Conservation (phyloP, 2,329 filamentous ascomycete genomes). For the Incumbomyces delicatus region DNA sequence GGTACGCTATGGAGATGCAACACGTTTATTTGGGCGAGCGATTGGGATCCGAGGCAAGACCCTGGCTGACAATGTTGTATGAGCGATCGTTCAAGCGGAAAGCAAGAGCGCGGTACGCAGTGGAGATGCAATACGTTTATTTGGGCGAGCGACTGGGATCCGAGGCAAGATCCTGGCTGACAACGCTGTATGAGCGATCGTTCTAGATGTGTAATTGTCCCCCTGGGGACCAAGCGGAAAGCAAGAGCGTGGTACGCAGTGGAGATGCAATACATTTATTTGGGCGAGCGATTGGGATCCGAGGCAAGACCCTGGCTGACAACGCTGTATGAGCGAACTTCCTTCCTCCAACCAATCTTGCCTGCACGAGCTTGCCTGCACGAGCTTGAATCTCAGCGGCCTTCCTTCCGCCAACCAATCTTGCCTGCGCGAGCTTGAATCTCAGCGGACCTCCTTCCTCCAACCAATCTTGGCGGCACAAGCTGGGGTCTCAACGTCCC, state of each 20-base stretch:
- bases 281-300: constrained; percentile 55
- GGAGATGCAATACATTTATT: constrained; percentile 79
- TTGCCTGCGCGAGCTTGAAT: too few species aligned
- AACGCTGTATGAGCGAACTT: too few species aligned
- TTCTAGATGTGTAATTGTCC: constrained; percentile 67
- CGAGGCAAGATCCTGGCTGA: constrained; percentile 12
- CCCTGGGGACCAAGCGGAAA: constrained; percentile 72
- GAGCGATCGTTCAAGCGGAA: too few species aligned
- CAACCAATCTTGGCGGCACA: too few species aligned
- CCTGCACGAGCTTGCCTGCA: too few species aligned
- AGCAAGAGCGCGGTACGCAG: constrained; percentile 72
- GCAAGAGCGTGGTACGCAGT: constrained; percentile 75
- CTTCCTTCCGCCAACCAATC: too few species aligned
- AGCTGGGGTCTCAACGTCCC: too few species aligned
- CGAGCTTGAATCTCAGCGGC: too few species aligned
- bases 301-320: constrained; percentile 11
- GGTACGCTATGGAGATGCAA: constrained; percentile 78
- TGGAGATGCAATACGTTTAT: constrained; percentile 86
- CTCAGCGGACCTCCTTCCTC: too few species aligned
- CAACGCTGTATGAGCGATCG: constrained; percentile 24
- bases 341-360: too few species aligned
- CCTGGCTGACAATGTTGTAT: too few species aligned
- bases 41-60: constrained; percentile 41
- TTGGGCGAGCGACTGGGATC: constrained; percentile 55
- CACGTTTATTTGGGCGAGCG: constrained; percentile 66